A percentile compares a stretch with the other conserved stretches of the same genome.
These are phyloP conservation scores for Phytophthora citricola DNA, from an alignment of 352 stramenopile genomes.

Conservation along the genomic window DNA sequence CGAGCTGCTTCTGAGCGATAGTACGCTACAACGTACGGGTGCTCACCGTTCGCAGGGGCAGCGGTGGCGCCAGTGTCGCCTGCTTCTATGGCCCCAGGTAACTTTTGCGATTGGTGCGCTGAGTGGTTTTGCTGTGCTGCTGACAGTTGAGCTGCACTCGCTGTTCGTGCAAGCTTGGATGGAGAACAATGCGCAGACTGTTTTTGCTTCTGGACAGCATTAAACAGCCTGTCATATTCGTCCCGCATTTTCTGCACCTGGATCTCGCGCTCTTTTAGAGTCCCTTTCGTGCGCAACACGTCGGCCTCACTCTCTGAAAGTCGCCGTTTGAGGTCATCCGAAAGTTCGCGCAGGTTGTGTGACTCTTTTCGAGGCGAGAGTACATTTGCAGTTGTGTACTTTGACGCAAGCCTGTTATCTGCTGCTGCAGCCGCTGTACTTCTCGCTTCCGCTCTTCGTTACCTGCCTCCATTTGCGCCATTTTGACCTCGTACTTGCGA, in stretches of 20 bases:
- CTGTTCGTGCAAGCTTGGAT: constrained; percentile 24
- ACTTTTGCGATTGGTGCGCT: background rate
- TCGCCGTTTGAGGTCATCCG: constrained; percentile 34
- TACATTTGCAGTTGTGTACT: constrained; percentile 60
- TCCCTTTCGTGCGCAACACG: constrained; percentile 53
- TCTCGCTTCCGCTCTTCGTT: constrained; percentile 55
- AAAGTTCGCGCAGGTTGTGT: constrained; percentile 36
- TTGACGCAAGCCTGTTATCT: constrained; percentile 54
- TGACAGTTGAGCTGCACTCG: constrained; percentile 23
- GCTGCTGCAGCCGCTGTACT: constrained; percentile 59
- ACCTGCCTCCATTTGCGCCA: constrained; percentile 45
- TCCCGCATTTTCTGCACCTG: constrained; percentile 67
- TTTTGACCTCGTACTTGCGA: constrained; percentile 59
- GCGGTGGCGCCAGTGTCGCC: constrained; percentile 8
- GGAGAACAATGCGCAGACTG: constrained; percentile 31
- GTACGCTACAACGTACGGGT: constrained; percentile 72
- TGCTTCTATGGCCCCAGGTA: constrained; percentile 1
- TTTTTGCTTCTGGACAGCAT: constrained; percentile 72
- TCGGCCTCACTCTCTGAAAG: constrained; percentile 55
- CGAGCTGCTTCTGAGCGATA: constrained; percentile 64
- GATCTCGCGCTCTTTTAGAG: constrained; percentile 59
- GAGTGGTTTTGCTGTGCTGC: constrained; percentile 12
- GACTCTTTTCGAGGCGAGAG: constrained; percentile 57
- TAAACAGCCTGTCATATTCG: constrained; percentile 81
- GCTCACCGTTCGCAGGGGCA: constrained; percentile 45